phyloP scores from a whole-genome alignment of 2,329 filamentous ascomycete genomes.

The Calonectria pauciramosa region DNA sequence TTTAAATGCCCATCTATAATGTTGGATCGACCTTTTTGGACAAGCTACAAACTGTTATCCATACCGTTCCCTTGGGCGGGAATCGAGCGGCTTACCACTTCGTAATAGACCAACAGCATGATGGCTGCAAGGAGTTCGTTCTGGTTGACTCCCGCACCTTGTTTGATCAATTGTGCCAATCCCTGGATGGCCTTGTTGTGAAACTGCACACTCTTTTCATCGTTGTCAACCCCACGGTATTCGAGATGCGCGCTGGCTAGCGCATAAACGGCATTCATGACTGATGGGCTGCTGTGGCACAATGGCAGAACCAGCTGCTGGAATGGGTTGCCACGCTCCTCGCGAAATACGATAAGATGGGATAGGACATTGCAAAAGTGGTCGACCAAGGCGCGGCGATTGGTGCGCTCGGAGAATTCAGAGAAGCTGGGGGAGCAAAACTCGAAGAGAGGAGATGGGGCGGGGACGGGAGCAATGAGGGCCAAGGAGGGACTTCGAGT shows the following conservation, averaged over 20 bases:
- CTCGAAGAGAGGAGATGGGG: constrained; percentile 58
- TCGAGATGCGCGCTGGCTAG: constrained; percentile 88
- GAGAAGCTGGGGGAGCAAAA: constrained; percentile 67
- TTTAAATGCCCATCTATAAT: constrained; percentile 73
- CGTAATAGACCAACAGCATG: constrained; percentile 73
- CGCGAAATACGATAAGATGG: constrained; percentile 75
- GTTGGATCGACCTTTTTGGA: constrained; percentile 70
- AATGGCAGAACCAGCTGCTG: constrained; percentile 74
- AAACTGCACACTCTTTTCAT: constrained; percentile 70
- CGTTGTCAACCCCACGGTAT: constrained; percentile 67
- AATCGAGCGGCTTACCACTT: constrained; percentile 64
- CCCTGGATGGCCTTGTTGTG: constrained; percentile 72
- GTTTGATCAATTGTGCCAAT: constrained; percentile 68
- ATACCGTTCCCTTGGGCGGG: background rate
- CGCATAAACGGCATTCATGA: constrained; percentile 89
- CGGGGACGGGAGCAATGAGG: constrained; percentile 41
- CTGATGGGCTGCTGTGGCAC: constrained; percentile 66
- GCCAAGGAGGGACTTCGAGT: constrained; percentile 42
- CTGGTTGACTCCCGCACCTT: constrained; percentile 62
- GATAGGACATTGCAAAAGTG: constrained; percentile 76
- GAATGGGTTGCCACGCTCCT: constrained; percentile 74
- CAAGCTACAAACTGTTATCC: constrained; percentile 59
- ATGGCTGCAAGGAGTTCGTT: constrained; percentile 73
- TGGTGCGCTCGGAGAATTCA: constrained; percentile 68
- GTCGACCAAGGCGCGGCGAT: constrained; percentile 69